These are phyloP conservation scores for Isatis tinctoria DNA, from an alignment of 345 rosid genomes.

Conservation along the genomic window DNA sequence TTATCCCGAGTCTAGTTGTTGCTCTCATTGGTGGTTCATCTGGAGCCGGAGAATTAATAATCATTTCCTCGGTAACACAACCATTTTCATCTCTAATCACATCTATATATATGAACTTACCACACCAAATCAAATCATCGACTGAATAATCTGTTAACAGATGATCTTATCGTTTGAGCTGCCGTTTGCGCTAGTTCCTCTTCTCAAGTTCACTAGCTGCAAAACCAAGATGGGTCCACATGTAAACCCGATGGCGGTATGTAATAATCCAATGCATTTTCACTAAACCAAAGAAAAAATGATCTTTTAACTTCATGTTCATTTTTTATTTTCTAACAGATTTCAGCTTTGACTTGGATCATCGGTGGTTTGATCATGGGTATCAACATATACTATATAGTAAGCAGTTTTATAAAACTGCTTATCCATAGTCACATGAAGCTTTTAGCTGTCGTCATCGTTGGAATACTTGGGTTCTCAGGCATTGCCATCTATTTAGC, in stretches of 20 bases:
- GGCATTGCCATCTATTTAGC: too few relatives aligned
- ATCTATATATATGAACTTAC: background rate
- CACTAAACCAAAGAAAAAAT: background rate
- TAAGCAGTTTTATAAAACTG: too few relatives aligned
- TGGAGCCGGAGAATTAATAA: constrained; percentile 84
- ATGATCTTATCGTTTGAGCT: constrained; percentile 95
- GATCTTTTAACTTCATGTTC: too few relatives aligned
- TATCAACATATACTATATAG: too few relatives aligned
- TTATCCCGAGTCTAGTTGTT: constrained; percentile 85
- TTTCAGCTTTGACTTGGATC: too few relatives aligned
- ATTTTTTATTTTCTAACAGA: too few relatives aligned
- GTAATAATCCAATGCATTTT: background rate
- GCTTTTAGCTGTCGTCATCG: too few relatives aligned
- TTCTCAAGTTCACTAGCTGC: constrained; percentile 86
- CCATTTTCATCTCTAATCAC: background rate
- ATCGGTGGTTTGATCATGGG: too few relatives aligned
- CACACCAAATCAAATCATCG: background rate
- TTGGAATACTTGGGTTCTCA: too few relatives aligned
- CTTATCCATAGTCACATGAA: too few relatives aligned
- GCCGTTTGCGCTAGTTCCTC: constrained; percentile 84
- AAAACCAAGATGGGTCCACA: constrained; percentile 71
- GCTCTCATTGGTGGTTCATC: constrained; percentile 84
- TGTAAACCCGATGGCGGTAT: constrained; percentile 59
- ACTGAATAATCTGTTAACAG: constrained; percentile 33
- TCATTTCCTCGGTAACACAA: constrained; percentile 71